A percentile compares a stretch with the other conserved stretches of the same genome.
phyloP scores from a whole-genome alignment of 495 filamentous ascomycete genomes.

The Stereocaulon alpinum region DNA sequence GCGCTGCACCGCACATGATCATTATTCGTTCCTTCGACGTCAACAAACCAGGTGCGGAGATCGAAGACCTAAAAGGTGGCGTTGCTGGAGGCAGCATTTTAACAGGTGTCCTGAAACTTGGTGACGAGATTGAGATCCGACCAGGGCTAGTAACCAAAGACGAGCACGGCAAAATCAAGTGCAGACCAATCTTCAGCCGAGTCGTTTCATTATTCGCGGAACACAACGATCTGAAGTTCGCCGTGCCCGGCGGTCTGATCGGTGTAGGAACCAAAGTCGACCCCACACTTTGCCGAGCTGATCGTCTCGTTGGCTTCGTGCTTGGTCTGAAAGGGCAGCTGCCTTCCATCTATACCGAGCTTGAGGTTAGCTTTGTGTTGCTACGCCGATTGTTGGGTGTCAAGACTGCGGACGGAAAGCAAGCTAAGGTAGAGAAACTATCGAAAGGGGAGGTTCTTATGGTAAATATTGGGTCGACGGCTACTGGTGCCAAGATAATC shows the following conservation, averaged over 20 bases:
- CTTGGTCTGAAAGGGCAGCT: conserved; percentile 85
- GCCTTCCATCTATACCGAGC: conserved; percentile 90
- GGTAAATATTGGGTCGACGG: conserved; percentile 98
- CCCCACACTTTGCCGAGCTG: conserved; percentile 92
- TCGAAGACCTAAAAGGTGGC: conserved; percentile 96
- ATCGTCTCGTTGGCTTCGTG: conserved; percentile 97
- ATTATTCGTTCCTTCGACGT: conserved; percentile 98
- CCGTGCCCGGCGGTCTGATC: conserved; percentile 92
- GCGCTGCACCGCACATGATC: conserved; percentile 89
- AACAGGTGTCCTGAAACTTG: conserved; percentile 87
- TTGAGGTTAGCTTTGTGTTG: conserved; percentile 98
- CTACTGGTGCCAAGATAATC: conserved; percentile 83
- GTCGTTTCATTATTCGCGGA: conserved; percentile 94
- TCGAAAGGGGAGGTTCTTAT: conserved; percentile 97
- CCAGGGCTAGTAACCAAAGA: conserved; percentile 92
- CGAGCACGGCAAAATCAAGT: conserved; percentile 86
- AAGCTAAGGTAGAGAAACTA: conserved; percentile 96
- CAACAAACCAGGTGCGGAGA: conserved; percentile 99
- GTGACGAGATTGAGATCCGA: conserved; percentile 96
- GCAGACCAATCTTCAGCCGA: conserved; percentile 90
- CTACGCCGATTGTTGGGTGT: conserved; percentile 90
- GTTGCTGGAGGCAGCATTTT: conserved; percentile 95
- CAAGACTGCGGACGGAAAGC: conserved; percentile 95
- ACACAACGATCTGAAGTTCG: conserved; percentile 95
- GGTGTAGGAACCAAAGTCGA: conserved; percentile 95